Conservation (phyloP, 164 flowering plant species). For the Platanus orientalis region DNA sequence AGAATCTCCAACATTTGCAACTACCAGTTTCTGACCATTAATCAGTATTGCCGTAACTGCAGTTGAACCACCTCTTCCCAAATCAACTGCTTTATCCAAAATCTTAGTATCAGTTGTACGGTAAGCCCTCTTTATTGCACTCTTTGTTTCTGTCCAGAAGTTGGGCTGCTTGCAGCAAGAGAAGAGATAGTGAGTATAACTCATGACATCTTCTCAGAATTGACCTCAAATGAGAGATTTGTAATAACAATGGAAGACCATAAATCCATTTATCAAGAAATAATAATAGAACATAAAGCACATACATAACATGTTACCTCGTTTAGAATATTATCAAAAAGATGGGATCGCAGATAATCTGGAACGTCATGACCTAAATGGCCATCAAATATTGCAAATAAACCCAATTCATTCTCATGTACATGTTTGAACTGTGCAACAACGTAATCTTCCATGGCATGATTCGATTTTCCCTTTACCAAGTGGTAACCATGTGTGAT, state of each 20-base stretch:
- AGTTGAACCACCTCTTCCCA: slow-evolving; percentile 93
- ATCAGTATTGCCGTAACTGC: slow-evolving; percentile 92
- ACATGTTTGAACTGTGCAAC: slow-evolving; percentile 76
- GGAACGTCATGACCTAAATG: slow-evolving; percentile 82
- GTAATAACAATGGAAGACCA: too few relatives aligned
- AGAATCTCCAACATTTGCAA: slow-evolving; percentile 92
- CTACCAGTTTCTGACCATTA: slow-evolving; percentile 68
- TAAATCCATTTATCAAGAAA: neutral
- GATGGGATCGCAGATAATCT: slow-evolving; percentile 58
- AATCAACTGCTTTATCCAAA: slow-evolving; percentile 61
- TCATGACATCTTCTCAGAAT: neutral
- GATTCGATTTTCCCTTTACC: slow-evolving; percentile 71
- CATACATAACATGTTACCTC: slow-evolving; percentile 47
- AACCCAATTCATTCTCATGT: slow-evolving; percentile 68
- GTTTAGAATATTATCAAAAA: slow-evolving; percentile 76
- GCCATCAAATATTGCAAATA: slow-evolving; percentile 96
- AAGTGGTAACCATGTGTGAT: slow-evolving; percentile 78
- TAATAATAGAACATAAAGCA: neutral
- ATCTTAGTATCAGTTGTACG: slow-evolving; percentile 54
- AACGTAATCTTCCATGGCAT: slow-evolving; percentile 87
- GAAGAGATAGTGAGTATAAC: slow-evolving; percentile 4
- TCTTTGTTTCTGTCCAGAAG: slow-evolving; percentile 77
- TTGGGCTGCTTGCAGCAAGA: slow-evolving; percentile 45
- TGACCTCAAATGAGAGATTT: neutral
- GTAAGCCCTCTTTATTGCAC: slow-evolving; percentile 69